A percentile compares a stretch with the other conserved stretches of the same genome.
Conservation (phyloP, 2,329 filamentous ascomycete genomes). For the Macrophomina tecta region DNA sequence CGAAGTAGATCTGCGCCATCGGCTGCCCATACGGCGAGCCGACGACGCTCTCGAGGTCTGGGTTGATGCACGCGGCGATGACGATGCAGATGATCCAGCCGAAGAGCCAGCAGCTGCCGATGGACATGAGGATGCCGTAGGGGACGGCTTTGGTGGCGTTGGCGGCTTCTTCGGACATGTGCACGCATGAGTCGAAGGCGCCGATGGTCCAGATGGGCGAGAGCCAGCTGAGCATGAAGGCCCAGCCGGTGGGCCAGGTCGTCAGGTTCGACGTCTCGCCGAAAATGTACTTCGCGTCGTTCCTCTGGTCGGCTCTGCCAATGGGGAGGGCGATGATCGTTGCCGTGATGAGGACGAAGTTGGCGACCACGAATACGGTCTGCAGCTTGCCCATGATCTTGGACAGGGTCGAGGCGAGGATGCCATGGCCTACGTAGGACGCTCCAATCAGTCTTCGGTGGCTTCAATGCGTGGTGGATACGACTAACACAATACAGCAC, state of each 20-base stretch:
- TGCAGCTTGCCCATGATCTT: constrained; percentile 66
- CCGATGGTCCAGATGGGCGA: constrained; percentile 66
- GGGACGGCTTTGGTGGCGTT: constrained; percentile 67
- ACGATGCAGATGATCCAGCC: constrained; percentile 65
- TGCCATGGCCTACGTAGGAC: constrained; percentile 48
- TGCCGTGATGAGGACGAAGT: constrained; percentile 61
- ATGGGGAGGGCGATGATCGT: constrained; percentile 55
- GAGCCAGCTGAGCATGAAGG: constrained; percentile 67
- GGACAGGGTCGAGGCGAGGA: constrained; percentile 59
- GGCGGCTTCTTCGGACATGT: constrained; percentile 66
- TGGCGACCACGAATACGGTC: constrained; percentile 61
- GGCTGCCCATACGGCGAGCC: constrained; percentile 63
- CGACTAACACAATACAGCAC: constrained; percentile 51
- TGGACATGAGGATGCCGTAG: constrained; percentile 64
- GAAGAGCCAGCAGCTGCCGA: constrained; percentile 62
- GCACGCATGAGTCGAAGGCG: constrained; percentile 62
- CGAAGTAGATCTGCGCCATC: constrained; percentile 66
- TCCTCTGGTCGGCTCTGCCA: constrained; percentile 33
- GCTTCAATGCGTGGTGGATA: too few species aligned
- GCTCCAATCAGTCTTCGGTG: too few species aligned
- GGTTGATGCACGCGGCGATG: constrained; percentile 63
- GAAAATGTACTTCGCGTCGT: constrained; percentile 58
- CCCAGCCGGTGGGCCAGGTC: constrained; percentile 54
- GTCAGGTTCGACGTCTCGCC: constrained; percentile 62
- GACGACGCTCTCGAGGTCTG: constrained; percentile 57